phyloP scores from a whole-genome alignment of 129 eudicot genomes.

The Silybum marianum region DNA sequence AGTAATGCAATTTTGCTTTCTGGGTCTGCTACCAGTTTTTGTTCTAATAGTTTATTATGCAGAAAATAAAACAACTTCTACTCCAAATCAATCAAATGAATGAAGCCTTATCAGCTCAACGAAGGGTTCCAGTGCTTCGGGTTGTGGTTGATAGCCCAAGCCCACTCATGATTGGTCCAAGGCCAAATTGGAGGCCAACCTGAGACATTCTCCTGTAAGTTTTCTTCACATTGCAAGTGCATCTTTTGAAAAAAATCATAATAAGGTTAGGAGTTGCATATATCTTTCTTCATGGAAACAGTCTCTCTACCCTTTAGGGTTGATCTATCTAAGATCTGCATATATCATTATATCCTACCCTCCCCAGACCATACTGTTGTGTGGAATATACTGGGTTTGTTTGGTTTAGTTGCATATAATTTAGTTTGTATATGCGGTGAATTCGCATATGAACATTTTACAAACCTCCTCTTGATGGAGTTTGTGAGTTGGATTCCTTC shows the following conservation, averaged over 20 bases:
- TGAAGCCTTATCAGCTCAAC: constrained; percentile 29
- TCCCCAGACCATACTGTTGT: neutral
- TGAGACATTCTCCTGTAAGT: constrained; percentile 9
- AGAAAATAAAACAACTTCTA: constrained; percentile 40
- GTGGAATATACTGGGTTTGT: neutral
- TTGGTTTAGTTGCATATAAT: neutral
- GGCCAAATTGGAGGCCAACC: constrained; percentile 17
- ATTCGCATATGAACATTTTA: neutral
- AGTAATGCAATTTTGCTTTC: neutral
- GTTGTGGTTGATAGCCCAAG: constrained; percentile 38
- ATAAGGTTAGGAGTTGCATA: constrained; percentile 20
- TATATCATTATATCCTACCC: constrained; percentile 2
- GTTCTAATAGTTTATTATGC: constrained; percentile 2
- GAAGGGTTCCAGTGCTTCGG: constrained; percentile 37
- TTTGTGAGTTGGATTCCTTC: neutral
- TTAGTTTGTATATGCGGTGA: neutral
- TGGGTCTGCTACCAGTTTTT: neutral
- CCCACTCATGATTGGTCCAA: constrained; percentile 22
- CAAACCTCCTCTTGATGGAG: constrained; percentile 2
- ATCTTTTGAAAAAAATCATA: neutral
- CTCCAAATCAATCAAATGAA: constrained; percentile 36
- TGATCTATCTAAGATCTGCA: neutral
- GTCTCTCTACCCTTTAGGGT: neutral
- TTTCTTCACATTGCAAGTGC: constrained; percentile 11
- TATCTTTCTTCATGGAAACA: neutral